Base-by-base conservation (phyloP, 2,329 filamentous ascomycete genomes). In the Bipolaris oryzae region DNA sequence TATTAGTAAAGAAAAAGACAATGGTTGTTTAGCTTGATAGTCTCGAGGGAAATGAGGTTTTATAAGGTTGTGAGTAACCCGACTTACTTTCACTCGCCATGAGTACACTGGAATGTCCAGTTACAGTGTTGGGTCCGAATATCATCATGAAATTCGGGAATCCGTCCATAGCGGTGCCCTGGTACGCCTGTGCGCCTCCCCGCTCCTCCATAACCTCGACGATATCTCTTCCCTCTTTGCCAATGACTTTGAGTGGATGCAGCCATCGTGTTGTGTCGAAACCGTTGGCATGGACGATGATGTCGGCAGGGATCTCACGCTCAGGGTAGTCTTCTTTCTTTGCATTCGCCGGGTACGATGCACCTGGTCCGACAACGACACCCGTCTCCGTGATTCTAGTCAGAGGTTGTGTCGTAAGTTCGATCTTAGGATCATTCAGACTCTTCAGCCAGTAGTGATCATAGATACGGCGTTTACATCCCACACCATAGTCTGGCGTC, bases 391-490 rank as follows among this genome's bases (percentile, higher is more conserved):
- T 77, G 11, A 88, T 77, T 11, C 80, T 78, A 1, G 76, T 77
- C 7, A 84, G 74, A 1, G 78, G 77, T 21, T 82, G 79, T 0
- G 84, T 81, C 0, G 82, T 85, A 39, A 87, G 71, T 39, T 83
- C 79, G 18, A 86, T 77, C 49, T 85, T 85, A 0, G 80, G 73
- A 3, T 81, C 72, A 35, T 85, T 77, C 35, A 89, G 72, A 38
- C 79, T 77, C 13, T 77, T 64, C 18, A 86, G 79, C 77, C 87
- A 89, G 1, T 77, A 78, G 2, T 80, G 78, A 56, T 88, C 85
- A 50, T 83, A 83, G 52, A 89, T 82, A 13, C 85, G 79, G n/a
- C 87, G 76, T 74, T 88, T 89, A 74, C 86, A 89, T 1, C 86
- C 85, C 13, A 88, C 72, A 42, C 81, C 79, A 54, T 87, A 89